Evolutionary conservation across 371 early-diverging fungal species (phyloP).

Genomic region (Mucor mucedo): DNA sequence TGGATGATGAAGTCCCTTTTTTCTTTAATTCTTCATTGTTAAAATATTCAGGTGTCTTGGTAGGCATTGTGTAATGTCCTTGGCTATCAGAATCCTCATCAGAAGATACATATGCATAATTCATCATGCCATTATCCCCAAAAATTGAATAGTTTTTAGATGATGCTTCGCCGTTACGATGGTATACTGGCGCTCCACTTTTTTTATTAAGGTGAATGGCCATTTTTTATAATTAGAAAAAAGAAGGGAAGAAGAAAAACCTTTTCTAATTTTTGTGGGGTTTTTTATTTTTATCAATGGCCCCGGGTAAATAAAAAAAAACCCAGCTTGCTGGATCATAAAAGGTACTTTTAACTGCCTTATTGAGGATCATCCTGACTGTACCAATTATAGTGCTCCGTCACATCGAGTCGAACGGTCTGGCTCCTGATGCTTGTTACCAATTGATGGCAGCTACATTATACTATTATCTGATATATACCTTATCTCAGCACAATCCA

Average conservation of each 20-base stretch:
- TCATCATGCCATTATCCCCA: slow-evolving; percentile 2
- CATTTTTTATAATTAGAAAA: slow-evolving; percentile 4
- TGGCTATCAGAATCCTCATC: background rate
- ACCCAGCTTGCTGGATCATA: too few relatives aligned
- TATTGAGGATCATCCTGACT: too few relatives aligned
- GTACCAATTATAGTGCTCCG: too few relatives aligned
- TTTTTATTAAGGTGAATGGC: slow-evolving; percentile 8
- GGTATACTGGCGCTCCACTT: slow-evolving; percentile 7
- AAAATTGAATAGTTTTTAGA: background rate
- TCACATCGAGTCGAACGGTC: too few relatives aligned
- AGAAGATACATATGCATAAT: background rate
- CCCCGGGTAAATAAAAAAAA: background rate
- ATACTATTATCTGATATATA: too few relatives aligned
- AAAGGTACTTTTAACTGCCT: background rate
- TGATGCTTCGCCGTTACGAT: background rate
- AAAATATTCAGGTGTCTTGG: background rate
- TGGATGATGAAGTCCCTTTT: too few relatives aligned
- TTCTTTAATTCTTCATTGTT: background rate
- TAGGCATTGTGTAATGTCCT: slow-evolving; percentile 2
- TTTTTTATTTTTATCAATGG: background rate
- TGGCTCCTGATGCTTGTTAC: too few relatives aligned
- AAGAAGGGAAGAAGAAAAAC: slow-evolving; percentile 2
- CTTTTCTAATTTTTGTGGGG: background rate
- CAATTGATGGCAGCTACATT: too few relatives aligned
- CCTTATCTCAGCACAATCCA: too few relatives aligned